Base-by-base conservation (phyloP, 176 grass and related monocot genomes). In the maize (Zea mays) region DNA sequence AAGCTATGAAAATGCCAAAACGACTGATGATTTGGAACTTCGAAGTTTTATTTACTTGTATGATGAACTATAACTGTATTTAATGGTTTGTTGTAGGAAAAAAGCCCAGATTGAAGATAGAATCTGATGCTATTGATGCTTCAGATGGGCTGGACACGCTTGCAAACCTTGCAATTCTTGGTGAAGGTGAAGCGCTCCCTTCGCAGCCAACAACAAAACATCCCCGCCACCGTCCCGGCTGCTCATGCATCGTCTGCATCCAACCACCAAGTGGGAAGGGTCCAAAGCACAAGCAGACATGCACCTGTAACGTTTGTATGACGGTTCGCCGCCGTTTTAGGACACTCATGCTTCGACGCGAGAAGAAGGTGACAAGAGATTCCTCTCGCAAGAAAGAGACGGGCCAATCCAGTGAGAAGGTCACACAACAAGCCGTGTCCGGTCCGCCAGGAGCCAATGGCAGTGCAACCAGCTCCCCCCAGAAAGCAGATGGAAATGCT, bases 251-350 rank as follows among this genome's bases (percentile, higher is more conserved):
- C 38, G 96, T 99, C 19, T 99, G 96, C 84, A 99, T 99, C 77
- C 96, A 99, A 70, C 96, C 96, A n/a, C 96, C 96, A 19, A 99
- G 96, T 38, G 96, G 96, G 64, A 99, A 99, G 92, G 96, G 96
- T 7, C 96, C 96, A 38, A 99, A 99, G 83, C 96, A 99, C 81
- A 99, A 95, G 67, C 87, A 88, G 71, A 90, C 87, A 0, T 99
- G 96, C 83, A 82, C 90, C 54, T 99, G 96, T 80, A 99, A 99
- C 37, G 96, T 99, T 45, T 99, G 96, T 55, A 89, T 95, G 80
- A 99, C 92, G 5, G 96, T 99, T 15, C 93, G 89, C 17, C 90
- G 96, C 13, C 87, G 96, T 39, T 99, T 99, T 78, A 89, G 84
- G 81, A 99, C 96, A 8, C 92, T 99, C 15, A 99, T 96, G 96